Conservation (phyloP, 2,329 filamentous ascomycete species). For the Chaetothyriales sp. region DNA sequence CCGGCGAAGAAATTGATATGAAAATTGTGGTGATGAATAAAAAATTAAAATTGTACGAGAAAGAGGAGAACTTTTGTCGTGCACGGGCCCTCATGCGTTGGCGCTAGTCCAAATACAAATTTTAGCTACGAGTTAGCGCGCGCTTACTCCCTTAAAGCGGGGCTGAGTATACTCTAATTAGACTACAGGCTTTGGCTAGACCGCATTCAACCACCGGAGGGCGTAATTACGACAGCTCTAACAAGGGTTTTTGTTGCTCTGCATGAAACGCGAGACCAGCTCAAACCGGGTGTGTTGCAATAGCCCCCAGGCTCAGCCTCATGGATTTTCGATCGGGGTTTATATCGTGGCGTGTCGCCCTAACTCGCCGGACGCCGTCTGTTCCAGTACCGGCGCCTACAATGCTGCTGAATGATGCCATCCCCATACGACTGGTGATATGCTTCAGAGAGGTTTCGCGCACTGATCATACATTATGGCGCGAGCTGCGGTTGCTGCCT, state of each 20-base stretch:
- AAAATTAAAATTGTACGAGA: no score
- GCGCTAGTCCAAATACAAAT: no score
- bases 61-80: neutral
- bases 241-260: neutral
- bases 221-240: no score
- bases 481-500: neutral
- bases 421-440: neutral
- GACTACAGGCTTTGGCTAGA: no score
- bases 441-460: neutral
- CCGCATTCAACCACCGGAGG: no score
- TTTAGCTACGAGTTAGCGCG: no score
- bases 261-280: neutral
- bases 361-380: neutral
- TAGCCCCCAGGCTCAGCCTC: neutral
- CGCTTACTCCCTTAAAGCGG: no score
- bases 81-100: neutral
- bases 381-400: neutral
- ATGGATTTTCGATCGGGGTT: neutral
- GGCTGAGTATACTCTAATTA: no score
- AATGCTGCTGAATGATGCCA: neutral
- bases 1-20: neutral
- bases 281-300: no score
- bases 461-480: neutral
- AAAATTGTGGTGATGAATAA: no score
- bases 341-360: neutral